phyloP scores from a whole-genome alignment of 306 rosid genomes.

The Medicago lupulina region DNA sequence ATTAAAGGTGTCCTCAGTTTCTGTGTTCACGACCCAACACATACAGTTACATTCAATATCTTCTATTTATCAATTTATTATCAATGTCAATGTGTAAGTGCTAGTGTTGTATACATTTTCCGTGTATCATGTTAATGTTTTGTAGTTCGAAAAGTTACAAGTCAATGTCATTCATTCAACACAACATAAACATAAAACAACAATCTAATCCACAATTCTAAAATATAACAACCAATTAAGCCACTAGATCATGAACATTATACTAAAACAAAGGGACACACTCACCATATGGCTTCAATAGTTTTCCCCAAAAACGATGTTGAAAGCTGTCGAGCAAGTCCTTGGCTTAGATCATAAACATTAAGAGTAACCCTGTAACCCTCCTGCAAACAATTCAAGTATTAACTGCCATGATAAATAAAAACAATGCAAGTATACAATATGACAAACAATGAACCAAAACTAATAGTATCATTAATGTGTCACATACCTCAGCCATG shows the following conservation, averaged over 20 bases:
- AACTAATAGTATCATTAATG: background rate
- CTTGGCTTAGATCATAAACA: conserved; percentile 94
- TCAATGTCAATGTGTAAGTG: background rate
- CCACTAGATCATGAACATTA: background rate
- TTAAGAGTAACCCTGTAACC: conserved; percentile 74
- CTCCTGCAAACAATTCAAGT: conserved; percentile 62
- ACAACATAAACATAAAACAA: background rate
- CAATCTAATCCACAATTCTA: background rate
- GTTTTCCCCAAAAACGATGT: conserved; percentile 81
- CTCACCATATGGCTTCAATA: conserved; percentile 93
- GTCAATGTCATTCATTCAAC: background rate
- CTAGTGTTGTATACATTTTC: background rate
- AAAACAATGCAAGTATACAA: background rate
- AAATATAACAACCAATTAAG: conserved; percentile 1
- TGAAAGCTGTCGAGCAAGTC: conserved; percentile 90
- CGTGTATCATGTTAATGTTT: background rate
- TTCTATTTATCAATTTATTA: background rate
- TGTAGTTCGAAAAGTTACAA: no score
- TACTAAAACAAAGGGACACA: conserved; percentile 8
- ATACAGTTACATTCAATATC: background rate
- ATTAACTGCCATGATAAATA: background rate
- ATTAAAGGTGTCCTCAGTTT: no score
- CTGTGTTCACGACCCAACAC: no score
- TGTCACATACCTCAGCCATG: conserved; percentile 79
- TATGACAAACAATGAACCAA: conserved; percentile 17